A percentile compares a stretch with the other conserved stretches of the same genome.
Conservation (phyloP, 2,329 filamentous ascomycete species). For the Chaetomiaceae sp. region DNA sequence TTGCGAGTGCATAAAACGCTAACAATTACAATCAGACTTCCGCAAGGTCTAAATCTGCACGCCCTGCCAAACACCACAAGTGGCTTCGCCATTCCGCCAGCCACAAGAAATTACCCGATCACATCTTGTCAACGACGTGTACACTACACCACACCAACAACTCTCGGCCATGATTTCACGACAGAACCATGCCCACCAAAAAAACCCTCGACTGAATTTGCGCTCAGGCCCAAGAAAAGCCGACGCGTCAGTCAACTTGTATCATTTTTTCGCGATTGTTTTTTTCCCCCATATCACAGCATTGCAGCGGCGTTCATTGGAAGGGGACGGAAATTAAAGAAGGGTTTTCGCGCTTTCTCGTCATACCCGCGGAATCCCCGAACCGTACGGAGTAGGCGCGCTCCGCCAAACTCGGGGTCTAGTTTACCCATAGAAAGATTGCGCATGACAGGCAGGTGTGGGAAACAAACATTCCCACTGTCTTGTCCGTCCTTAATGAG, state of each 20-base stretch:
- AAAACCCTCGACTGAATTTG: slow-evolving; percentile 16
- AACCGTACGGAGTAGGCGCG: slow-evolving; percentile 1
- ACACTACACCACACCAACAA: slow-evolving; percentile 14
- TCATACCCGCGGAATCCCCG: slow-evolving; percentile 1
- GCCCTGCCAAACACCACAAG: too few species aligned
- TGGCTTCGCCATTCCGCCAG: not conserved
- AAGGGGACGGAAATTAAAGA: slow-evolving; percentile 9
- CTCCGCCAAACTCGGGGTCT: slow-evolving; percentile 3
- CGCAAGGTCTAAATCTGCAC: slow-evolving; percentile 25
- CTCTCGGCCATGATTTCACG: slow-evolving; percentile 26
- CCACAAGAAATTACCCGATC: not conserved
- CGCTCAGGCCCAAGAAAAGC: slow-evolving; percentile 9
- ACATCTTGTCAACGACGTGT: slow-evolving; percentile 19
- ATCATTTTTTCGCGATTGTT: slow-evolving; percentile 34
- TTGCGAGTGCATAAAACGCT: too few species aligned
- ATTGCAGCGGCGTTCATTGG: slow-evolving; percentile 56
- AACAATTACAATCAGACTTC: slow-evolving; percentile 25
- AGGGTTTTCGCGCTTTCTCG: slow-evolving; percentile 11
- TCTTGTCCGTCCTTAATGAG: slow-evolving; percentile 10
- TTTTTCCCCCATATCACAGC: slow-evolving; percentile 36
- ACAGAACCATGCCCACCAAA: slow-evolving; percentile 22
- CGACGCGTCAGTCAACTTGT: slow-evolving; percentile 30
- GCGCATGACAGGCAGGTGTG: slow-evolving; percentile 10
- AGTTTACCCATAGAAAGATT: slow-evolving; percentile 18
- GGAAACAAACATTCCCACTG: not conserved